Conservation (phyloP, 176 grass and related monocot species). For the Aegilops speltoides region DNA sequence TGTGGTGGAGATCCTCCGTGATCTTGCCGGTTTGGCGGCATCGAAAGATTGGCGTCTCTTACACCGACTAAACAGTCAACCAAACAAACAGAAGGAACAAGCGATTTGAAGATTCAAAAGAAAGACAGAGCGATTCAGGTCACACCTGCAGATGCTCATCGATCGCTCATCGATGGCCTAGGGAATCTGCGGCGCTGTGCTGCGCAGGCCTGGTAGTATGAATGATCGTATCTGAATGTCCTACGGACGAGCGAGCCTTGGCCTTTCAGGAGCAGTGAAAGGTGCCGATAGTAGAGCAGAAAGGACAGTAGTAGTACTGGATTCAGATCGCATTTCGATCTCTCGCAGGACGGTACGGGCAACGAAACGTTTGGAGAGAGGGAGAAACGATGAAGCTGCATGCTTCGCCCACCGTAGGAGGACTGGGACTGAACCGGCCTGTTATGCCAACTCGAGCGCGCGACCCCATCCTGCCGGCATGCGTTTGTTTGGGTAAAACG, state of each 20-base stretch:
- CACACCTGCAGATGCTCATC: not conserved
- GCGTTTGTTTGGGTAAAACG: too few species aligned
- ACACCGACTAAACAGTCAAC: not conserved
- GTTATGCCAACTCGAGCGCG: too few species aligned
- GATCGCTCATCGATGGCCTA: not conserved
- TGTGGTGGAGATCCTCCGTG: not conserved
- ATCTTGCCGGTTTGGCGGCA: not conserved
- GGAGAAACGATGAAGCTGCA: not conserved
- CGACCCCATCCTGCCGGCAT: too few species aligned
- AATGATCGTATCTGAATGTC: slow-evolving; percentile 23
- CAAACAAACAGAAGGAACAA: not conserved
- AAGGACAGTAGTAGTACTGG: too few species aligned
- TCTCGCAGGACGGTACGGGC: too few species aligned
- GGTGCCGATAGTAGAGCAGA: not conserved
- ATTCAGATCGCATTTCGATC: too few species aligned
- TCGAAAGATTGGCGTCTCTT: not conserved
- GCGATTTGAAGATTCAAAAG: not conserved
- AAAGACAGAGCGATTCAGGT: not conserved
- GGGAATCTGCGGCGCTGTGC: not conserved
- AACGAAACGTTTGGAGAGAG: not conserved
- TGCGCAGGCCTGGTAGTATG: not conserved
- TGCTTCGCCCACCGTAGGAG: not conserved
- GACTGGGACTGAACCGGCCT: too few species aligned
- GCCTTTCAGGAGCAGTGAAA: slow-evolving; percentile 2
- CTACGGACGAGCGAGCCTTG: slow-evolving; percentile 10